Percentiles rank a stretch among this genome's conserved stretches.
These are phyloP conservation scores for Gonium pectorale DNA, from an alignment of 139 green algal species.

Conservation along the genomic window DNA sequence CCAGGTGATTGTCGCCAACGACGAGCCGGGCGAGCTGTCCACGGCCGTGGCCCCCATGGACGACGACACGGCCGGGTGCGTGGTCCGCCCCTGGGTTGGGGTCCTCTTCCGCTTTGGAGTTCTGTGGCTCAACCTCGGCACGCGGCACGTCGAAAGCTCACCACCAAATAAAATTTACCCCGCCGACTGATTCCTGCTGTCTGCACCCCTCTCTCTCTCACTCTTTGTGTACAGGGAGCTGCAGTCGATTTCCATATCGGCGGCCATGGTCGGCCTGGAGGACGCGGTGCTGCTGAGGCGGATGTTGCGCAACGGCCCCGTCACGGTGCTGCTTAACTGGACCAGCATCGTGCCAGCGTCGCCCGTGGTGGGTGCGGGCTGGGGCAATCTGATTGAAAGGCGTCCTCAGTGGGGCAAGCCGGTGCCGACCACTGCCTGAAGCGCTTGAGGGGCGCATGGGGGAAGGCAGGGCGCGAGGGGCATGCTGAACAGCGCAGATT, in stretches of 20 bases:
- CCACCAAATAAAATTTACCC: not conserved
- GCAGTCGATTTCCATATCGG: conserved; percentile 83
- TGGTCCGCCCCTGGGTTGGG: not conserved
- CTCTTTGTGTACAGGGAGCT: conserved; percentile 51
- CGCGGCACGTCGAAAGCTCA: not conserved
- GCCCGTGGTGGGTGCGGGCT: conserved; percentile 52
- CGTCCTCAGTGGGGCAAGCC: not conserved
- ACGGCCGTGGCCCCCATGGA: conserved; percentile 72
- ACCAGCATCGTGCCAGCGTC: conserved; percentile 78
- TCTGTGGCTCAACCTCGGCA: not conserved
- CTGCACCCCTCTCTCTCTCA: not conserved
- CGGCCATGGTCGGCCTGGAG: conserved; percentile 80
- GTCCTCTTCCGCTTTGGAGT: not conserved
- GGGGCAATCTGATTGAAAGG: too few relatives aligned
- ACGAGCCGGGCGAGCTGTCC: conserved; percentile 51
- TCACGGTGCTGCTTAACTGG: conserved; percentile 87
- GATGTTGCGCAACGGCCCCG: conserved; percentile 67
- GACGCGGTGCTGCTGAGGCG: conserved; percentile 78
- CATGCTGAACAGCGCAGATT: not conserved
- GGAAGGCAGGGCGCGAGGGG: not conserved
- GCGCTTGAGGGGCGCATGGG: not conserved
- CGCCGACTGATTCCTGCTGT: not conserved
- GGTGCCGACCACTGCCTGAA: not conserved
- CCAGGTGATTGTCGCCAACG: conserved; percentile 65
- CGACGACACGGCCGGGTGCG: conserved; percentile 47